These are phyloP conservation scores for Penicillium sp. DNA, from an alignment of 2,329 filamentous ascomycete genomes.

Conservation along the genomic window DNA sequence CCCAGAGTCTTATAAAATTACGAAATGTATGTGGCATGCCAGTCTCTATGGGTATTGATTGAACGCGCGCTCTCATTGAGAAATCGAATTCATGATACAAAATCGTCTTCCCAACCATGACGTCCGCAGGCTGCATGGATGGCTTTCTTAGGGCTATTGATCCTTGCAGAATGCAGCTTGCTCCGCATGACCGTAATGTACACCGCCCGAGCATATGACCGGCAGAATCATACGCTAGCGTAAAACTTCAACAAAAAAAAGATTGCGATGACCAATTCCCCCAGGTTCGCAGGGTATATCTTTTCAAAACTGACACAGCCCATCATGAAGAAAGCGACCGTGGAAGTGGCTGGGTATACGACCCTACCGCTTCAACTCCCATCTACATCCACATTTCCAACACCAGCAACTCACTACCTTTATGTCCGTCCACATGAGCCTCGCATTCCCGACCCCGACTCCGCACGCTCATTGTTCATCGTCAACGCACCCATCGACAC, in stretches of 20 bases:
- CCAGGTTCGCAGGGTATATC: not conserved
- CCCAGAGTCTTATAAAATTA: too few relatives aligned
- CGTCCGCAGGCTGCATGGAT: too few relatives aligned
- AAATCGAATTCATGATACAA: too few relatives aligned
- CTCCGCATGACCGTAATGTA: slow-evolving; percentile 15
- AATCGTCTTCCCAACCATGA: too few relatives aligned
- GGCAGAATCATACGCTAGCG: slow-evolving; percentile 19
- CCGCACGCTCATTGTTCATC: slow-evolving; percentile 77
- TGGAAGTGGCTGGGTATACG: slow-evolving; percentile 56
- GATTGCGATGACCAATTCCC: not conserved
- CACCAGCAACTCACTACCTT: slow-evolving; percentile 67
- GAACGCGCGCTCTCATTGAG: too few relatives aligned
- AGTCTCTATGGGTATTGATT: too few relatives aligned
- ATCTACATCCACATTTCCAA: slow-evolving; percentile 55
- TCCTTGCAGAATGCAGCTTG: too few relatives aligned
- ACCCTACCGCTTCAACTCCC: slow-evolving; percentile 65
- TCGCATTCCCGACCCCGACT: slow-evolving; percentile 65
- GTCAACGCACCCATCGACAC: slow-evolving; percentile 83
- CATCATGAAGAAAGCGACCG: slow-evolving; percentile 33
- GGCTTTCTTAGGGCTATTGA: not conserved
- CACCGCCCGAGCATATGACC: slow-evolving; percentile 6
- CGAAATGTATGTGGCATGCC: too few relatives aligned
- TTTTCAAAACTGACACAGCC: slow-evolving; percentile 6
- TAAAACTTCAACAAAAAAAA: slow-evolving; percentile 17
- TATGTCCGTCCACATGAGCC: slow-evolving; percentile 81